Conservation (phyloP, 192 early-diverging fungal species). For the Entophlyctis helioformis region DNA sequence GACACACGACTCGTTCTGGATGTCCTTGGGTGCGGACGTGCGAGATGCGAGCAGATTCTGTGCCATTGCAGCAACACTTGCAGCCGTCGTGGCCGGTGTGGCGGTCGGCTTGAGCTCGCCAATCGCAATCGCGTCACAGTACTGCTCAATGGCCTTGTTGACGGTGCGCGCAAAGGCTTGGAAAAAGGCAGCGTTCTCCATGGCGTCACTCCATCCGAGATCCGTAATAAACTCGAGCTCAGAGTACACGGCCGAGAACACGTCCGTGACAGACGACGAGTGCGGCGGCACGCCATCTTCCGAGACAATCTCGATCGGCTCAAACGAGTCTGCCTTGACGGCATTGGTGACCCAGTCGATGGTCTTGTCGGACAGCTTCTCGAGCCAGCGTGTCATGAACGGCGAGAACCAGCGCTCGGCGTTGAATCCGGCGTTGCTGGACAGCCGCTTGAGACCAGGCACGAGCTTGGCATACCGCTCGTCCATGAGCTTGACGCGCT, state of each 20-base stretch:
- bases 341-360: constrained; percentile 42
- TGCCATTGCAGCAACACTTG: too few relatives aligned
- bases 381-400: constrained; percentile 35
- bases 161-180: constrained; percentile 35
- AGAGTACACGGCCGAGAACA: constrained; percentile 36
- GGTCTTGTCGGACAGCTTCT: constrained; percentile 24
- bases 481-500: constrained; percentile 28
- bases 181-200: constrained; percentile 37
- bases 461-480: constrained; percentile 24
- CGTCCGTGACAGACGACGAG: constrained; percentile 35
- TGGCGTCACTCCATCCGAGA: constrained; percentile 34
- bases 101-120: constrained; percentile 25
- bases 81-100: constrained; percentile 2
- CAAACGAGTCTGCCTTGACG: constrained; percentile 37
- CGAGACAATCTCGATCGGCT: constrained; percentile 11
- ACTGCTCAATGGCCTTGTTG: constrained; percentile 40
- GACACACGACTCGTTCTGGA: constrained; percentile 39
- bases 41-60: constrained; percentile 16
- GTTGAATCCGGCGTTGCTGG: constrained; percentile 25
- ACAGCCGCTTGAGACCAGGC: constrained; percentile 20
- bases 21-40: constrained; percentile 26
- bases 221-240: constrained; percentile 41
- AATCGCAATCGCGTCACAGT: constrained; percentile 40
- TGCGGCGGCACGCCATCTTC: constrained; percentile 12
- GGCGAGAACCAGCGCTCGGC: constrained; percentile 41